Conservation (phyloP, 23 red algal species). For the Agarophyton chilense region DNA sequence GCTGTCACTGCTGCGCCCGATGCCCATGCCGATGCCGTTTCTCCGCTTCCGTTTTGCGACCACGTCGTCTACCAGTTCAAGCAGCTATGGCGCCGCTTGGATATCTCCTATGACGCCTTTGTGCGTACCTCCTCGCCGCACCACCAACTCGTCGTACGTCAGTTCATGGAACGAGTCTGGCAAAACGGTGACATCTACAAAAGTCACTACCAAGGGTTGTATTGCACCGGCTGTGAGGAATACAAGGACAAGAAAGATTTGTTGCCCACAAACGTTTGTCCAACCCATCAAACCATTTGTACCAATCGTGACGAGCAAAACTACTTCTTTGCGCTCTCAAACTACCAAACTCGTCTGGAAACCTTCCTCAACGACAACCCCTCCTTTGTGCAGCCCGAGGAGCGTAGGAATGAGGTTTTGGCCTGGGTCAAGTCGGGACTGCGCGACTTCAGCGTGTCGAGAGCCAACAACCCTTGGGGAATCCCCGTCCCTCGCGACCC, state of each 20-base stretch:
- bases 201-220: slow-evolving; percentile 87
- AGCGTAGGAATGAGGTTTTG: slow-evolving; percentile 95
- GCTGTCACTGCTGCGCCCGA: not conserved
- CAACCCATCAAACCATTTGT: slow-evolving; percentile 79
- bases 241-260: slow-evolving; percentile 95
- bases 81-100: slow-evolving; percentile 64
- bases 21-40: no score
- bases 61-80: slow-evolving; percentile 56
- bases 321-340: slow-evolving; percentile 96
- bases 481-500: slow-evolving; percentile 90
- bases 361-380: slow-evolving; percentile 73
- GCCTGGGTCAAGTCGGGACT: slow-evolving; percentile 89
- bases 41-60: slow-evolving; percentile 75
- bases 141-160: slow-evolving; percentile 71
- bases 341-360: slow-evolving; percentile 81
- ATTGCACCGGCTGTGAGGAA: slow-evolving; percentile 98
- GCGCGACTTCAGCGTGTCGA: slow-evolving; percentile 95
- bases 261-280: slow-evolving; percentile 70
- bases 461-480: slow-evolving; percentile 97
- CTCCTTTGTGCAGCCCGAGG: slow-evolving; percentile 76
- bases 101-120: slow-evolving; percentile 84
- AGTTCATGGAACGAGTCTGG: slow-evolving; percentile 89
- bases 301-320: slow-evolving; percentile 82
- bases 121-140: slow-evolving; percentile 73
- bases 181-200: slow-evolving; percentile 95